Evolutionary conservation across 208 protist genomes (phyloP), one percentile per base, ranked within the genome.

Genomic region (Leishmania arabica): DNA sequence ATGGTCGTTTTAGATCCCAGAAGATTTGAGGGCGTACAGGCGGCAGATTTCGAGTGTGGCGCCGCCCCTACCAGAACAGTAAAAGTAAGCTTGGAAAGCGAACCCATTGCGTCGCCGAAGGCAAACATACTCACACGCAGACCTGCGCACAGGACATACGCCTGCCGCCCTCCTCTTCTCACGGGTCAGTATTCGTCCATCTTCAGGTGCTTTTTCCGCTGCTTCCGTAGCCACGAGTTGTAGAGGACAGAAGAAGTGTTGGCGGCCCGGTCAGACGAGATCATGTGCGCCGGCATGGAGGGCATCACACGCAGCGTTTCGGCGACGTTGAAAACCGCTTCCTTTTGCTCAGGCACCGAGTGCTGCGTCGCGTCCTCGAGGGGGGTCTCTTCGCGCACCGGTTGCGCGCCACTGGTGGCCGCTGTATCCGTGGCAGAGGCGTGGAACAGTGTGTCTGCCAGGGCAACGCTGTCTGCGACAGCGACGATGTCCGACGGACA

Each of bases 201-300:
- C 58, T 71, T 78, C 1, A 80, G 74, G 45, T 78, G 72, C 54
- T 72, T 83, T 37, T 80, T 83, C 37, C 53, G 81, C 27, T 81
- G 54, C n/a, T 80, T 80, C 27, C 73, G 80, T 65, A 83, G 54
- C 76, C 84, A 87, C 21, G 62, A 53, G 64, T 87, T 86, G 78
- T 86, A 86, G 65, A 86, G 60, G n/a, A 86, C 78, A 2, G 82
- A 72, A 45, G 82, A 82, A 0, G 82, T 86, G 78, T 86, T 86
- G 1, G 78, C 82, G 1, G 82, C 82, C 2, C 82, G 27, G 37
- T 86, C 82, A 2, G 82, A 86, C 27, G 72, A 80, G 27, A 82
- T 75, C 66, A 86, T 56, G 3, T 71, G 77, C 13, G 62, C 77
- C 24, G 82, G 82, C 82, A 86, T 82, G 5, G 72, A 79, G 34